Evolutionary conservation across 345 rosid species (phyloP).

Genomic region (Anacardium occidentale): DNA sequence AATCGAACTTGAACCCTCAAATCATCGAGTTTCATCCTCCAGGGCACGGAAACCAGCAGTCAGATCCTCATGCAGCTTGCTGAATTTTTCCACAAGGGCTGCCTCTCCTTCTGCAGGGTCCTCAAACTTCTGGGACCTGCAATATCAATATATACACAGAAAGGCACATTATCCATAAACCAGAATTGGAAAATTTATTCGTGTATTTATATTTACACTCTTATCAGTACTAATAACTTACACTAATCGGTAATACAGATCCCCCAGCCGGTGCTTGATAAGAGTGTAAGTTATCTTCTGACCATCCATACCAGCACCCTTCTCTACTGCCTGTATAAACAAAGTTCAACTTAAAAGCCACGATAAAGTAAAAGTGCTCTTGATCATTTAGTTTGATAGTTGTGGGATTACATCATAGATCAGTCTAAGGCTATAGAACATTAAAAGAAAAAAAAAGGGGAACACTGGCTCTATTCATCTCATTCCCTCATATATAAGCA

Average conservation of each 20-base stretch:
- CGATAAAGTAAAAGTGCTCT: not conserved
- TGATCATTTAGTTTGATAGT: not conserved
- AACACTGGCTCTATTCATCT: not conserved
- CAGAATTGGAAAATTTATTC: not conserved
- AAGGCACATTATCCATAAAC: not conserved
- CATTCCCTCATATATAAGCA: not conserved
- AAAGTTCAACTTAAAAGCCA: not conserved
- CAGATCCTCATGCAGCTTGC: conserved; percentile 82
- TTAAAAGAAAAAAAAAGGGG: not conserved
- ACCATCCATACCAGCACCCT: conserved; percentile 98
- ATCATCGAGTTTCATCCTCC: conserved; percentile 94
- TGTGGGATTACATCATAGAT: not conserved
- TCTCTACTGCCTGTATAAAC: conserved; percentile 77
- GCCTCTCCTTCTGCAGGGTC: conserved; percentile 99
- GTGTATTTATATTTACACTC: not conserved
- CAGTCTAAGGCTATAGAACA: not conserved
- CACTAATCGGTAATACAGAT: conserved; percentile 94
- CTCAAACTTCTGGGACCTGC: conserved; percentile 96
- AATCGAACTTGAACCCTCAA: not conserved
- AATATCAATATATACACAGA: conserved; percentile 9
- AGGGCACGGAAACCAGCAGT: conserved; percentile 90
- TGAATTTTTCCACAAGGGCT: conserved; percentile 77
- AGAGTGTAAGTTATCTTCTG: conserved; percentile 91
- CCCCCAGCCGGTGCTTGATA: conserved; percentile 96
- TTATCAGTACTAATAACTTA: conserved; percentile 29